A percentile compares a stretch with the other conserved stretches of the same genome.
Conservation (phyloP, 2,329 filamentous ascomycete species). For the Colletotrichum tabaci region DNA sequence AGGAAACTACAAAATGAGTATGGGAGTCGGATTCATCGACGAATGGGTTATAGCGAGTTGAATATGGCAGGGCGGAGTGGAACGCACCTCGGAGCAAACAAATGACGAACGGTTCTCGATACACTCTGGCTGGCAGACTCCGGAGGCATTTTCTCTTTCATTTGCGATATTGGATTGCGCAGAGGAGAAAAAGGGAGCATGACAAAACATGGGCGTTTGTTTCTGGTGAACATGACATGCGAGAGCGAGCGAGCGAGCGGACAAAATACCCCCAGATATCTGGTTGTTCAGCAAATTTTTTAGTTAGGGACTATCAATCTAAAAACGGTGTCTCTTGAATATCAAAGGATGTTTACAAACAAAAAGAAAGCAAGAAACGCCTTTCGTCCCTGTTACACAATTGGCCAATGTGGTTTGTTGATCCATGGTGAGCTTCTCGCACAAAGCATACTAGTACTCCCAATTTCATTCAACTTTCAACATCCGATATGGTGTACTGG, state of each 20-base stretch:
- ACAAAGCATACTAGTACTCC: too few relatives aligned
- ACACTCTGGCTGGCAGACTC: conserved; percentile 48
- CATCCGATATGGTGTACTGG: too few relatives aligned
- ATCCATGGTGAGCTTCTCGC: too few relatives aligned
- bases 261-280: conserved; percentile 54
- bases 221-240: conserved; percentile 61
- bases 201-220: conserved; percentile 51
- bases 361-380: too few relatives aligned
- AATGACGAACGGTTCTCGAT: conserved; percentile 25
- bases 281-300: conserved; percentile 20
- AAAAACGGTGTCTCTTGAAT: conserved; percentile 31
- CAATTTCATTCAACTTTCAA: too few relatives aligned
- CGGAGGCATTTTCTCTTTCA: conserved; percentile 32
- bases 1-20: conserved; percentile 31
- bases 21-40: not conserved
- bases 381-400: not conserved
- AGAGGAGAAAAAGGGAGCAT: conserved; percentile 10
- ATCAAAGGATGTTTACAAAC: too few relatives aligned
- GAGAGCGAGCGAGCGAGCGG: conserved; percentile 41
- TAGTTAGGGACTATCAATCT: conserved; percentile 9
- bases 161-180: not conserved
- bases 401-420: not conserved
- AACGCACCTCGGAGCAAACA: conserved; percentile 53
- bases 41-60: not conserved
- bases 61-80: not conserved